Evolutionary conservation across 2,329 filamentous ascomycete species (phyloP).

Genomic region (Hortaea werneckii): DNA sequence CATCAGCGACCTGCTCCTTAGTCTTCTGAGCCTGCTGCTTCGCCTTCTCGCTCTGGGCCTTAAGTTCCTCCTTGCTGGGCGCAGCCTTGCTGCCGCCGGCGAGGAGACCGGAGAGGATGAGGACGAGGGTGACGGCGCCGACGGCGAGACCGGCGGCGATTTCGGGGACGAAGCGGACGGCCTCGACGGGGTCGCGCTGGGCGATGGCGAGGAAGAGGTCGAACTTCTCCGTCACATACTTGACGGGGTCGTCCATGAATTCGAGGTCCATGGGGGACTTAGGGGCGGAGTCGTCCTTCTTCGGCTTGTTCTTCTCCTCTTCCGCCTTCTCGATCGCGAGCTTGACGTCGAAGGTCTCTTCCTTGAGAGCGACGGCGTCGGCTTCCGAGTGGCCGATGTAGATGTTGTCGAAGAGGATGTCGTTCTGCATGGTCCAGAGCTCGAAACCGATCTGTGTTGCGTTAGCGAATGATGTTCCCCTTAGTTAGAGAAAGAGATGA

Average conservation of each 20-base stretch:
- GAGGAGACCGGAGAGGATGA: conserved; percentile 58
- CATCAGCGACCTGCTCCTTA: conserved; percentile 62
- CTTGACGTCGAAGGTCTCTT: conserved; percentile 88
- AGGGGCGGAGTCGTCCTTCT: conserved; percentile 47
- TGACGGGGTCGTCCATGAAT: conserved; percentile 84
- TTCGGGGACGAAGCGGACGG: conserved; percentile 83
- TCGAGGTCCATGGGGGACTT: conserved; percentile 66
- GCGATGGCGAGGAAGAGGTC: conserved; percentile 82
- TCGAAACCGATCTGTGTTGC: conserved; percentile 76
- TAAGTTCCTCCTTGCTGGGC: conserved; percentile 55
- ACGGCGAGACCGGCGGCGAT: conserved; percentile 72
- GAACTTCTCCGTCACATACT: conserved; percentile 83
- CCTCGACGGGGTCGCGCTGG: conserved; percentile 71
- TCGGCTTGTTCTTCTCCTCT: conserved; percentile 70
- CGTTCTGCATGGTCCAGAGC: conserved; percentile 99
- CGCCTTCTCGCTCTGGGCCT: conserved; percentile 68
- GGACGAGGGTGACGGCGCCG: conserved; percentile 58
- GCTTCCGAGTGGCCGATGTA: conserved; percentile 96
- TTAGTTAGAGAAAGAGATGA: background rate
- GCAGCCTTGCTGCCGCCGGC: conserved; percentile 49
- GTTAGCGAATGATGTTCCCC: conserved; percentile 7
- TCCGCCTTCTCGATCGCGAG: conserved; percentile 62
- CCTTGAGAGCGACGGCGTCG: conserved; percentile 79
- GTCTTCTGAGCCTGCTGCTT: conserved; percentile 50
- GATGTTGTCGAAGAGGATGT: conserved; percentile 99